A percentile compares a stretch with the other conserved stretches of the same genome.
Evolutionary conservation across 2,329 filamentous ascomycete species (phyloP).

Genomic region (Raffaelea arxii): DNA sequence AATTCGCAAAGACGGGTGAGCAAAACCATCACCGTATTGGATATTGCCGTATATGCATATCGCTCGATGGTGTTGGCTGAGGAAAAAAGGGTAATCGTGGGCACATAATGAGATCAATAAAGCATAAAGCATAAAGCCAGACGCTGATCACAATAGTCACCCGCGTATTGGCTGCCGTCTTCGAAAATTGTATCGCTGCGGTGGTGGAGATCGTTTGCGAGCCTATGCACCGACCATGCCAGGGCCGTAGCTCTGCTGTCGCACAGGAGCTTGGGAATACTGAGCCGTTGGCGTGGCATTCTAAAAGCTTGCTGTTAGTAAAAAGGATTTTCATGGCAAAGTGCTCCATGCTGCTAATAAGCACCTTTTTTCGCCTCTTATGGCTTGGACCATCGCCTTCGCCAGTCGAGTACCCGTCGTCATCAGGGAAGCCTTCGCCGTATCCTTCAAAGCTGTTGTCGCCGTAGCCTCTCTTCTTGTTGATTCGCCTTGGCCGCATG

Average conservation of each 20-base stretch:
- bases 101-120: too few relatives aligned
- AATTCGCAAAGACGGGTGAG: too few relatives aligned
- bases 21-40: too few relatives aligned
- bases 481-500: constrained; percentile 51
- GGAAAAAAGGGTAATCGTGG: too few relatives aligned
- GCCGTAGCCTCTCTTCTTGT: constrained; percentile 67
- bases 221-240: constrained; percentile 51
- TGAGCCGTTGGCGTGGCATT: constrained; percentile 32
- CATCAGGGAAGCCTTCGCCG: constrained; percentile 60
- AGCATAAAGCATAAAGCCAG: too few relatives aligned
- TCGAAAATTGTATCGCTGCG: too few relatives aligned
- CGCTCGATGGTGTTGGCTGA: too few relatives aligned
- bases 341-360: constrained; percentile 17
- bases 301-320: constrained; percentile 33
- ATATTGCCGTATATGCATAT: too few relatives aligned
- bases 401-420: constrained; percentile 65
- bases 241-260: constrained; percentile 45
- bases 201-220: too few relatives aligned
- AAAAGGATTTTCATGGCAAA: constrained; percentile 17
- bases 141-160: too few relatives aligned
- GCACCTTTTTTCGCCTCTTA: constrained; percentile 59
- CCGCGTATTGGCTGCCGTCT: too few relatives aligned
- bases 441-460: constrained; percentile 69
- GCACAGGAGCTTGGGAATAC: constrained; percentile 30
- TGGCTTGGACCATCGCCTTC: constrained; percentile 51